Percentiles rank a stretch among this genome's conserved stretches.
Conservation (phyloP, 306 rosid genomes). For the Fragaria vesca region DNA sequence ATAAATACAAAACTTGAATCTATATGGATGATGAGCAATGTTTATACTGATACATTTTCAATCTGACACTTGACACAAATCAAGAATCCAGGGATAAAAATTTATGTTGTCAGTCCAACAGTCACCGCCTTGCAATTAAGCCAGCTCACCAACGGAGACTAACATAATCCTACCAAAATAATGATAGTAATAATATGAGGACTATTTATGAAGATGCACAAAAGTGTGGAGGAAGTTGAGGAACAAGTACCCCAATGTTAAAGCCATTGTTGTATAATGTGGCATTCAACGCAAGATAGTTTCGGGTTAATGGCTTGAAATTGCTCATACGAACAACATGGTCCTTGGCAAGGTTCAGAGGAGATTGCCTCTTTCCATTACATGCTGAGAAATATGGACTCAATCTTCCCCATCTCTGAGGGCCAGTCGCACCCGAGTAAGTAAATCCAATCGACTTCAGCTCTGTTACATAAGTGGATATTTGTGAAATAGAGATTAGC, state of each 20-base stretch:
- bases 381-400: slow-evolving; percentile 49
- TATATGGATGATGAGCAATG: not conserved
- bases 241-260: slow-evolving; percentile 65
- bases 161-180: not conserved
- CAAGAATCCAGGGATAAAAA: not conserved
- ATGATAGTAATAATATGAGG: not conserved
- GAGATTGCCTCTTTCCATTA: slow-evolving; percentile 67
- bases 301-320: slow-evolving; percentile 39
- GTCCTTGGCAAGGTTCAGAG: slow-evolving; percentile 44
- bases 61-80: not conserved
- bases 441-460: slow-evolving; percentile 33
- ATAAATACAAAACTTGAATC: not conserved
- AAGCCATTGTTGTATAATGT: slow-evolving; percentile 59
- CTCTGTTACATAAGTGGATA: not conserved
- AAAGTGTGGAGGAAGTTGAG: slow-evolving; percentile 12
- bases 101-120: not conserved
- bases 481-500: not conserved
- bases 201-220: not conserved
- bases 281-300: slow-evolving; percentile 50
- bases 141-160: not conserved
- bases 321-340: slow-evolving; percentile 15
- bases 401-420: slow-evolving; percentile 65
- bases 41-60: not conserved
- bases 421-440: slow-evolving; percentile 59
- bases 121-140: not conserved